phyloP scores from a whole-genome alignment of 1,284 basidiomycete genomes.

The Cutaneotrichosporon cavernicola region DNA sequence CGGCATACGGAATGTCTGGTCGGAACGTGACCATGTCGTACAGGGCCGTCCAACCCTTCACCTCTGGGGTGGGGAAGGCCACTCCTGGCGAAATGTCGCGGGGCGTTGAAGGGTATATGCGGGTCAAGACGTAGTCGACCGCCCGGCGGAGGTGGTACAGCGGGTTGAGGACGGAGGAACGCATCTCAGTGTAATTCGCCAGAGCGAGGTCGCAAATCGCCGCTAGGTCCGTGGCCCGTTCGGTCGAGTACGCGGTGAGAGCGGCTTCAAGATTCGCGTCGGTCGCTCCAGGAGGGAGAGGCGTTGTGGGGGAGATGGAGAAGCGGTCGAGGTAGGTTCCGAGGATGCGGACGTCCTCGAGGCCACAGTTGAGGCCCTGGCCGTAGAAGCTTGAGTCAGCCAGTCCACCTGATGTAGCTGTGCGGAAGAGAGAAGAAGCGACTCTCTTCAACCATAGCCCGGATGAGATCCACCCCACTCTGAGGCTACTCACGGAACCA shows the following conservation, averaged over 20 bases:
- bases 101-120: constrained; percentile 60
- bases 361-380: constrained; percentile 94
- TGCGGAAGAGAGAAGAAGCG: too few species aligned
- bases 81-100: constrained; percentile 54
- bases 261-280: constrained; percentile 62
- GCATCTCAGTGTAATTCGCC: constrained; percentile 96
- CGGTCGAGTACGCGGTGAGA: constrained; percentile 72
- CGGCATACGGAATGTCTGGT: constrained; percentile 83
- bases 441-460: neutral
- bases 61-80: constrained; percentile 54
- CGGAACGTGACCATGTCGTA: constrained; percentile 98
- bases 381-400: constrained; percentile 77
- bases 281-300: constrained; percentile 39
- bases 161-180: constrained; percentile 81
- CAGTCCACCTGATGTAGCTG: neutral
- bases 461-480: too few species aligned
- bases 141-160: constrained; percentile 76
- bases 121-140: constrained; percentile 65
- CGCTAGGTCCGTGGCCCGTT: constrained; percentile 78
- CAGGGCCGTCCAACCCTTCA: constrained; percentile 80
- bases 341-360: constrained; percentile 93
- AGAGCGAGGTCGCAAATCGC: constrained; percentile 90
- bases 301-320: constrained; percentile 58
- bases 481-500: constrained; percentile 61
- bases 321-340: constrained; percentile 70